Conservation (phyloP, 805 yeast genomes). For the Millerago galiae region DNA sequence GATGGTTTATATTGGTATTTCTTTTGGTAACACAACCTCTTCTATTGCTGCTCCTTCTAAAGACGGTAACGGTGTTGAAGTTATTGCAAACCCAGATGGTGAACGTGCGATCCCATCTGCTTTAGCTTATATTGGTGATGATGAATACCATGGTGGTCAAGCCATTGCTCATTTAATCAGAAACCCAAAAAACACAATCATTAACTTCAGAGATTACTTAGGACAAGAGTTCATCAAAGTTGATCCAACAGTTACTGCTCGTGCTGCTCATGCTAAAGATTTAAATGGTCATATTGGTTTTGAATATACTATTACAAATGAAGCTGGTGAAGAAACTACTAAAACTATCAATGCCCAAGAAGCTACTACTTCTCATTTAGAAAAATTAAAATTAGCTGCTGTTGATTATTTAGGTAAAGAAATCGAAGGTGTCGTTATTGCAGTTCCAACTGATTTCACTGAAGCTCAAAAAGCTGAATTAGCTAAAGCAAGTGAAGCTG, state of each 20-base stretch:
- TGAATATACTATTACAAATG: constrained; percentile 34
- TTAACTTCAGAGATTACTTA: constrained; percentile 89
- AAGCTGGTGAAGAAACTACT: constrained; percentile 36
- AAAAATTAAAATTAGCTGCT: constrained; percentile 79
- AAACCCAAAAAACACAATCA: constrained; percentile 79
- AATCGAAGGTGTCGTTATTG: constrained; percentile 77
- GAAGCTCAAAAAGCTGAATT: constrained; percentile 65
- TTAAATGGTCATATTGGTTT: constrained; percentile 66
- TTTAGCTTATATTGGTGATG: constrained; percentile 85
- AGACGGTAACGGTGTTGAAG: constrained; percentile 86
- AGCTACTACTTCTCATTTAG: constrained; percentile 76
- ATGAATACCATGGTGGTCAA: constrained; percentile 96
- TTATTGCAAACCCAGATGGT: constrained; percentile 98
- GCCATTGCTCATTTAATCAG: constrained; percentile 89
- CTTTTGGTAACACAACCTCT: constrained; percentile 94
- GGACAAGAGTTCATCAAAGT: constrained; percentile 69
- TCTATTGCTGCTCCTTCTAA: constrained; percentile 81
- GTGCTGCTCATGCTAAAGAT: constrained; percentile 63
- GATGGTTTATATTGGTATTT: constrained; percentile 74
- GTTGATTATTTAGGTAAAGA: constrained; percentile 82
- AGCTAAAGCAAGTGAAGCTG: constrained; percentile 52
- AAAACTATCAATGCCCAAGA: constrained; percentile 67
- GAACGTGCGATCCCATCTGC: constrained; percentile 95
- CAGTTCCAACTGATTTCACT: constrained; percentile 86
- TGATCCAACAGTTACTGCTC: constrained; percentile 56